Evolutionary conservation across 768 basidiomycete genomes (phyloP).

Genomic region (Daedalea quercina): DNA sequence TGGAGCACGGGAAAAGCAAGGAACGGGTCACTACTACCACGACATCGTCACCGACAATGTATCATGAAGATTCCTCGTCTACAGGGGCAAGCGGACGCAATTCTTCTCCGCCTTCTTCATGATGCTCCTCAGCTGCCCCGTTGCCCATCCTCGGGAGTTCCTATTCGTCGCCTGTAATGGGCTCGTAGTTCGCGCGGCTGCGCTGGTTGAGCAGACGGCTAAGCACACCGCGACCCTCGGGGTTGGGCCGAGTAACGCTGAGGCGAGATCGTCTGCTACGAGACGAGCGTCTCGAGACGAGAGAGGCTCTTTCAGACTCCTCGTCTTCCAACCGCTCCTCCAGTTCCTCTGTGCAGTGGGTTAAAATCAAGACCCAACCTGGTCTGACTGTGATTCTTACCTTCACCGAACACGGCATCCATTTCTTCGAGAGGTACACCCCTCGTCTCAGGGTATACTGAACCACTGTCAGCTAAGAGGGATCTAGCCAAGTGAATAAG

Average conservation of each 20-base stretch:
- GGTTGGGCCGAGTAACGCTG: slow-evolving; percentile 17
- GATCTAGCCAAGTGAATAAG: slow-evolving; percentile 3
- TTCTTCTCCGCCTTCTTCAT: slow-evolving; percentile 17
- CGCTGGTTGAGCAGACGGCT: slow-evolving; percentile 40
- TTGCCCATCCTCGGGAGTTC: slow-evolving; percentile 48
- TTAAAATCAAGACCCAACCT: too few species aligned
- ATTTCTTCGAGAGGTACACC: slow-evolving; percentile 87
- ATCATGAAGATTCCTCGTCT: slow-evolving; percentile 3
- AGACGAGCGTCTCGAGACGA: slow-evolving; percentile 34
- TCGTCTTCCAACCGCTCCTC: slow-evolving; percentile 61
- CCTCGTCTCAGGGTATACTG: slow-evolving; percentile 84
- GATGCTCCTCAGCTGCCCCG: slow-evolving; percentile 22
- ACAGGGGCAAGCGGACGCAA: slow-evolving; percentile 6
- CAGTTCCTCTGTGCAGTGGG: slow-evolving; percentile 34
- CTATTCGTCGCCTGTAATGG: slow-evolving; percentile 48
- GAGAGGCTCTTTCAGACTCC: slow-evolving; percentile 52
- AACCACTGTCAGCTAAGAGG: slow-evolving; percentile 9
- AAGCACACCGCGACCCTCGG: slow-evolving; percentile 38
- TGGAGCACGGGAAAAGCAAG: not conserved
- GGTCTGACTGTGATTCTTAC: too few species aligned
- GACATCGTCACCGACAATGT: not conserved
- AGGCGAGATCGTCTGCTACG: slow-evolving; percentile 28
- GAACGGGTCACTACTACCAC: slow-evolving; percentile 6
- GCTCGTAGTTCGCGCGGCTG: slow-evolving; percentile 37
- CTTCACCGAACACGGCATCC: slow-evolving; percentile 88